phyloP scores from a whole-genome alignment of 202 grass and related monocot species.

The Setaria italica region DNA sequence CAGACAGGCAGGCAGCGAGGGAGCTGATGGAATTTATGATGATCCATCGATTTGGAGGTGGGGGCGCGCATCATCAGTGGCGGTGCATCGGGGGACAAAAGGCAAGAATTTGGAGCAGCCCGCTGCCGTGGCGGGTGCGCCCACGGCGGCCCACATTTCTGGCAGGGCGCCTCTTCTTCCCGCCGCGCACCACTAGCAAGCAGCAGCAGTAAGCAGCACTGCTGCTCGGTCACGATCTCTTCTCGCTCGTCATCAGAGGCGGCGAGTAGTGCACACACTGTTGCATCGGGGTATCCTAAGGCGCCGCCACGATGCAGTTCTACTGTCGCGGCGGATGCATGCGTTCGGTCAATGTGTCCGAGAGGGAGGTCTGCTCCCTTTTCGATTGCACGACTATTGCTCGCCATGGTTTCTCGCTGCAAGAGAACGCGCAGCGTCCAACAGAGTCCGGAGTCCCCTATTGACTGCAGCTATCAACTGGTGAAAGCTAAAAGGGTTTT shows the following conservation, averaged over 20 bases:
- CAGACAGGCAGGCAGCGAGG: not conserved
- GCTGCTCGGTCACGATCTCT: not conserved
- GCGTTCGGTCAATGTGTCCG: not conserved
- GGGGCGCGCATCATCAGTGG: conserved; percentile 53
- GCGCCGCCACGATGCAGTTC: conserved; percentile 19
- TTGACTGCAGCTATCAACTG: not conserved
- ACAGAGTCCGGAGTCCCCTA: not conserved
- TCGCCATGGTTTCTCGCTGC: not conserved
- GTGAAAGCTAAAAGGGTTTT: not conserved
- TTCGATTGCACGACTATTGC: not conserved
- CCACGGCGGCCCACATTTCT: conserved; percentile 12
- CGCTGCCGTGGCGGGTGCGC: conserved; percentile 23
- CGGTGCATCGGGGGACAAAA: conserved; percentile 66
- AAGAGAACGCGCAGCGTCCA: not conserved
- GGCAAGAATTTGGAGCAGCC: conserved; percentile 56
- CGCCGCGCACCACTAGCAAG: not conserved
- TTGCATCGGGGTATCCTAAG: conserved; percentile 47
- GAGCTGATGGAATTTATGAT: conserved; percentile 39
- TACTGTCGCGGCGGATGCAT: not conserved
- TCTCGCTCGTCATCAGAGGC: conserved; percentile 30
- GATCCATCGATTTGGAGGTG: conserved; percentile 17
- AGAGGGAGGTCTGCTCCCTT: not conserved
- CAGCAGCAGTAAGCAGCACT: not conserved
- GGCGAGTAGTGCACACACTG: conserved; percentile 46
- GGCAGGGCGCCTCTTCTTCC: not conserved